These are phyloP conservation scores for Aspergillus flavus DNA, from an alignment of 2,329 filamentous ascomycete species.

Conservation along the genomic window DNA sequence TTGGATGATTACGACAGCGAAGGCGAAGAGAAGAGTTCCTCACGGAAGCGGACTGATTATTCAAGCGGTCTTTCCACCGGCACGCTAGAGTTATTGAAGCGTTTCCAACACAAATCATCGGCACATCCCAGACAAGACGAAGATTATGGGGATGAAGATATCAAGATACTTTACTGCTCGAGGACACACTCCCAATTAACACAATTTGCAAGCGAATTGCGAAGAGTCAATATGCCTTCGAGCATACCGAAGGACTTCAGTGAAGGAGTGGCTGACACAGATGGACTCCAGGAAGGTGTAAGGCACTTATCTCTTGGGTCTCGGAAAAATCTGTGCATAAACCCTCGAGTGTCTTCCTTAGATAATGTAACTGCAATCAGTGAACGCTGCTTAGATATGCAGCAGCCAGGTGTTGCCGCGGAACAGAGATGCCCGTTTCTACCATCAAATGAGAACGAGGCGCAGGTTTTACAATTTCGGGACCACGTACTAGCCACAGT, in stretches of 20 bases:
- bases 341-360: constrained; percentile 74
- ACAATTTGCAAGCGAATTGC: constrained; percentile 82
- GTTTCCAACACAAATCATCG: constrained; percentile 54
- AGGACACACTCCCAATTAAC: constrained; percentile 89
- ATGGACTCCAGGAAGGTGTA: constrained; percentile 59
- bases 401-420: constrained; percentile 66
- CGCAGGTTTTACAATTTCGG: constrained; percentile 75
- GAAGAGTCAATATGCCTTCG: constrained; percentile 74
- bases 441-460: constrained; percentile 74
- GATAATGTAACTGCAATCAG: constrained; percentile 79
- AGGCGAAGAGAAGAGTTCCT: constrained; percentile 45
- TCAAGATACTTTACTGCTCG: constrained; percentile 91
- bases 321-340: constrained; percentile 87
- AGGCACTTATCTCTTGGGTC: constrained; percentile 86
- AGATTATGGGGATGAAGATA: constrained; percentile 59
- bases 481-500: constrained; percentile 82
- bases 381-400: constrained; percentile 86
- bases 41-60: constrained; percentile 33
- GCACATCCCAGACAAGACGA: constrained; percentile 34
- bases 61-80: constrained; percentile 67
- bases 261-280: constrained; percentile 22
- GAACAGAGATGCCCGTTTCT: constrained; percentile 75
- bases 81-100: constrained; percentile 73
- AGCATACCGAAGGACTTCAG: constrained; percentile 59
- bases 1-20: constrained; percentile 76